These are phyloP conservation scores for Euryodendron excelsum DNA, from an alignment of 148 eudicot genomes.

Conservation along the genomic window DNA sequence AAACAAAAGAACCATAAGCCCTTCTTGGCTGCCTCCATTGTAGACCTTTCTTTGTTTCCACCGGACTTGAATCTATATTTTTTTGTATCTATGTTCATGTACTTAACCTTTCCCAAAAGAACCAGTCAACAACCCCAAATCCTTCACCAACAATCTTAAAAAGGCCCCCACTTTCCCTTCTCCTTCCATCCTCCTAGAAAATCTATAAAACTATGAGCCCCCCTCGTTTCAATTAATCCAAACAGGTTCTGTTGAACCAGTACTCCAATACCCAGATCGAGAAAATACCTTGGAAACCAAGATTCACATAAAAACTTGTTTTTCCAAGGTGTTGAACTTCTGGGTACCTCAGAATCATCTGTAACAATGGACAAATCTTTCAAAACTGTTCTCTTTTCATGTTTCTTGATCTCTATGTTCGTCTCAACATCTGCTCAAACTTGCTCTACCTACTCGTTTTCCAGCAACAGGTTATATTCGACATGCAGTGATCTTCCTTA, in stretches of 20 bases:
- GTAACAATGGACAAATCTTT: constrained; percentile 19
- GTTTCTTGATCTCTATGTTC: constrained; percentile 14
- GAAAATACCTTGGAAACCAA: neutral
- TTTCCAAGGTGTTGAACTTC: neutral
- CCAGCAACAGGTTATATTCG: constrained; percentile 37
- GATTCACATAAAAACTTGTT: neutral
- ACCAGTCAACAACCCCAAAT: constrained; percentile 7
- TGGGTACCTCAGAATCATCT: no score
- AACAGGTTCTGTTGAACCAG: neutral
- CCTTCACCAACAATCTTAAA: constrained; percentile 10
- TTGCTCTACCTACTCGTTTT: constrained; percentile 36
- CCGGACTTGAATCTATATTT: neutral
- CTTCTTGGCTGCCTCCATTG: constrained; percentile 5
- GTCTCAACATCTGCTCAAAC: constrained; percentile 29
- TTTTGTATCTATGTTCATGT: neutral
- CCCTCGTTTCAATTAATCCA: neutral
- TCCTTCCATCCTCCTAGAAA: neutral
- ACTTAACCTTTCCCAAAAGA: neutral
- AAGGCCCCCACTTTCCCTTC: constrained; percentile 10
- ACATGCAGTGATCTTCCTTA: constrained; percentile 47
- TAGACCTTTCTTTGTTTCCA: neutral
- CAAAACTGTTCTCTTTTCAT: constrained; percentile 17
- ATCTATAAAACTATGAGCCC: constrained; percentile 19
- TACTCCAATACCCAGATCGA: neutral
- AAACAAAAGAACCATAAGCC: neutral